A percentile compares a stretch with the other conserved stretches of the same genome.
Conservation (phyloP, 495 filamentous ascomycete genomes). For the Podospora didyma region DNA sequence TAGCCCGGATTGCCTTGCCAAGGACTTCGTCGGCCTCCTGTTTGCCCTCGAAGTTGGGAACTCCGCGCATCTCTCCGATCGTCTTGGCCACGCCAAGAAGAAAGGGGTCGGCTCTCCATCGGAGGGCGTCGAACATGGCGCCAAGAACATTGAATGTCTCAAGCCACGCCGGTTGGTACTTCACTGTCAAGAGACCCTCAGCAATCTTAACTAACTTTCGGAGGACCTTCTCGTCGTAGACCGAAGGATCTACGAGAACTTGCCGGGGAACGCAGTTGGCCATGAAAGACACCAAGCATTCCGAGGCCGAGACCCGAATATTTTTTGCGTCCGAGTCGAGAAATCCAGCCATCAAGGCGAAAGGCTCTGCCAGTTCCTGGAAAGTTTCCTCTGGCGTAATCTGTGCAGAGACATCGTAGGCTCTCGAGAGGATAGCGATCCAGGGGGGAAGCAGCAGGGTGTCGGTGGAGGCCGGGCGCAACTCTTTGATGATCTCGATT, state of each 20-base stretch:
- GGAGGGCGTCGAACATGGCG: conserved; percentile 81
- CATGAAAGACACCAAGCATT: conserved; percentile 89
- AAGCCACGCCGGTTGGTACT: conserved; percentile 91
- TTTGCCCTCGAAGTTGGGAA: conserved; percentile 87
- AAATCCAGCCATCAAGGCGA: conserved; percentile 70
- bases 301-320: conserved; percentile 87
- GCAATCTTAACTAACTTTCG: conserved; percentile 67
- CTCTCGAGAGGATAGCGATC: conserved; percentile 91
- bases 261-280: conserved; percentile 78
- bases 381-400: conserved; percentile 84
- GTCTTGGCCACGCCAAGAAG: conserved; percentile 67
- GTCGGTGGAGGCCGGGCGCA: conserved; percentile 86
- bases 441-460: conserved; percentile 90
- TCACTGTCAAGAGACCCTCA: conserved; percentile 72
- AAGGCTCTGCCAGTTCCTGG: conserved; percentile 76
- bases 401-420: conserved; percentile 89
- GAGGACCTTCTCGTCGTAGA: conserved; percentile 81
- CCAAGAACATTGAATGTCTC: conserved; percentile 88
- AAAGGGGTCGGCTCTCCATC: conserved; percentile 77
- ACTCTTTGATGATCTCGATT: conserved; percentile 78
- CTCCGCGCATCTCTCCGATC: conserved; percentile 82
- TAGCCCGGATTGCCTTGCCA: conserved; percentile 76
- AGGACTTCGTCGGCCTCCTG: conserved; percentile 91
- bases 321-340: conserved; percentile 84
- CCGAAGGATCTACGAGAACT: conserved; percentile 79